Evolutionary conservation across 1,284 basidiomycete species (phyloP).

Genomic region (Anthracocystis setariae): DNA sequence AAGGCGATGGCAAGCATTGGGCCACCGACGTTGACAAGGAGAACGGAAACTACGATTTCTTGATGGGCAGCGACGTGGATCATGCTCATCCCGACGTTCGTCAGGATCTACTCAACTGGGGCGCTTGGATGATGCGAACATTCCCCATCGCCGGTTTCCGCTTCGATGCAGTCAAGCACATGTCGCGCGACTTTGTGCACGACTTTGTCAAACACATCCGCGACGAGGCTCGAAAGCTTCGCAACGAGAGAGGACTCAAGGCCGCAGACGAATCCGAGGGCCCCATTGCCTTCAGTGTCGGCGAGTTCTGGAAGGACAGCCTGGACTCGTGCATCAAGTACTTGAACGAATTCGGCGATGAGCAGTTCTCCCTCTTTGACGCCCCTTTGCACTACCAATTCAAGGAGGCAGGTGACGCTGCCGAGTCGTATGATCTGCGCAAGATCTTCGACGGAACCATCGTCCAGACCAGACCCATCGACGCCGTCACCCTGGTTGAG

Average conservation of each 20-base stretch:
- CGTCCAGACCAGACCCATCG: constrained; percentile 72
- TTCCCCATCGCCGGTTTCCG: constrained; percentile 59
- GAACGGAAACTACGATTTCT: constrained; percentile 69
- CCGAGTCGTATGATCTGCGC: constrained; percentile 71
- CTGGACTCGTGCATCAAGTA: constrained; percentile 58
- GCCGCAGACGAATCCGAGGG: constrained; percentile 53
- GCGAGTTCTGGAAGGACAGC: constrained; percentile 62
- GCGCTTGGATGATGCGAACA: constrained; percentile 71
- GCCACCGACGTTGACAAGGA: constrained; percentile 67
- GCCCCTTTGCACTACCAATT: constrained; percentile 74
- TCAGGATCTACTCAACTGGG: constrained; percentile 71
- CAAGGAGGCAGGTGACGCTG: constrained; percentile 71
- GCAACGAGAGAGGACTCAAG: constrained; percentile 46
- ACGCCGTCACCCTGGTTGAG: constrained; percentile 73
- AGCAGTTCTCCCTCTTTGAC: constrained; percentile 73
- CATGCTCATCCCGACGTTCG: constrained; percentile 82
- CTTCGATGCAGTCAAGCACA: constrained; percentile 65
- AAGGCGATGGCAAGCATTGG: constrained; percentile 73
- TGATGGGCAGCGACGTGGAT: constrained; percentile 74
- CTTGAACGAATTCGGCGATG: constrained; percentile 69
- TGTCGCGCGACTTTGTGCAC: constrained; percentile 69
- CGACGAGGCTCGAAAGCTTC: constrained; percentile 54
- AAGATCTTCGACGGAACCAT: constrained; percentile 74
- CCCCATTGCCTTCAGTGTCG: constrained; percentile 51
- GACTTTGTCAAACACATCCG: constrained; percentile 73